Conservation (phyloP, 768 basidiomycete species). For the Rhodotorula kratochvilovae region DNA sequence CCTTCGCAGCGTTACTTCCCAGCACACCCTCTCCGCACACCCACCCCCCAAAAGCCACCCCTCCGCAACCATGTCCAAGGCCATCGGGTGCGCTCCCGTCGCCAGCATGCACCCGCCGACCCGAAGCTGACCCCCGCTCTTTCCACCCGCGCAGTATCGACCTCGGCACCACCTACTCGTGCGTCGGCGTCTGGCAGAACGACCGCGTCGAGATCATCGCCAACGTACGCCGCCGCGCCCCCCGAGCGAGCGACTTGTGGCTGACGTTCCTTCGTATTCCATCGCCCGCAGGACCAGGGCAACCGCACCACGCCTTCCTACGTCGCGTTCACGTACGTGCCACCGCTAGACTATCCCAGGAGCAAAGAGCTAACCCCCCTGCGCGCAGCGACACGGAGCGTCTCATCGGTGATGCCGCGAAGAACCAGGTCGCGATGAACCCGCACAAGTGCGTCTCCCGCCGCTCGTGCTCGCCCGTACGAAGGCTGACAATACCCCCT, state of each 20-base stretch:
- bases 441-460: slow-evolving; percentile 66
- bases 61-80: slow-evolving; percentile 12
- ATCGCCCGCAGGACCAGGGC: slow-evolving; percentile 46
- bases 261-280: background rate
- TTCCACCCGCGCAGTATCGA: slow-evolving; percentile 20
- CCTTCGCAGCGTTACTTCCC: background rate
- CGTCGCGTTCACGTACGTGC: slow-evolving; percentile 50
- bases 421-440: slow-evolving; percentile 99
- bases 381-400: slow-evolving; percentile 62
- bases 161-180: slow-evolving; percentile 51
- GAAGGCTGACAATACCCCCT: slow-evolving; percentile 26
- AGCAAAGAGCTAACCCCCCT: background rate
- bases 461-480: background rate
- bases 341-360: background rate
- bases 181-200: slow-evolving; percentile 51
- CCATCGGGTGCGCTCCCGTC: slow-evolving; percentile 28
- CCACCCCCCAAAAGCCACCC: background rate
- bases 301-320: slow-evolving; percentile 54
- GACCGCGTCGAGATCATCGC: slow-evolving; percentile 51
- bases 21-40: background rate
- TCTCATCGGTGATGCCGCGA: slow-evolving; percentile 97
- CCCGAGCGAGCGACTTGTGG: background rate
- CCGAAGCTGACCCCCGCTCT: background rate
- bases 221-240: slow-evolving; percentile 42
- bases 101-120: background rate